These are phyloP conservation scores for Cyclotella atomus DNA, from an alignment of 108 stramenopile species.

Conservation along the genomic window DNA sequence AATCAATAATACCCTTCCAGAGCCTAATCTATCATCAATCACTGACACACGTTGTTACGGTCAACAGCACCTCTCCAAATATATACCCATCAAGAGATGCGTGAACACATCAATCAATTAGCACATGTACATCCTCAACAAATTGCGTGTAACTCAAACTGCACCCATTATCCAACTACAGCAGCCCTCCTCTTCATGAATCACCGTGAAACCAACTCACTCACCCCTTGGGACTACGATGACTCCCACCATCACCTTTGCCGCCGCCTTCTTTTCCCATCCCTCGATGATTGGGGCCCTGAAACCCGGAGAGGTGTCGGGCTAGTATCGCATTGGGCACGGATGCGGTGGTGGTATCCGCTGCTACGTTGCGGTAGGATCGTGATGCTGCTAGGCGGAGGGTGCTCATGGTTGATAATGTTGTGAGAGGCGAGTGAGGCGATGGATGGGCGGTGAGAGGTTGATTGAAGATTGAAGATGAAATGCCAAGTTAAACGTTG, in stretches of 20 bases:
- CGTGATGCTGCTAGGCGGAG: not conserved
- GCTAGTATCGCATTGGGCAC: not conserved
- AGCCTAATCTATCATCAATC: no score
- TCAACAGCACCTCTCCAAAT: no score
- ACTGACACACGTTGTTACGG: no score
- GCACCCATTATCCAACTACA: not conserved
- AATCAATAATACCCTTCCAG: no score
- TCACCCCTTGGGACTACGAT: conserved; percentile 20
- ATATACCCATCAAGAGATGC: not conserved
- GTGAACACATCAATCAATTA: not conserved
- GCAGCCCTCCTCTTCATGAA: not conserved
- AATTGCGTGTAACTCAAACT: not conserved
- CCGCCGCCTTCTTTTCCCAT: conserved; percentile 46
- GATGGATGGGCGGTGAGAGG: not conserved
- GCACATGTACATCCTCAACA: not conserved
- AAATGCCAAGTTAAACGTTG: not conserved
- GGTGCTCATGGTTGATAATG: not conserved
- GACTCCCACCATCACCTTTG: conserved; percentile 32
- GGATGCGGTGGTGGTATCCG: not conserved
- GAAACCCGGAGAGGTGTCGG: conserved; percentile 21
- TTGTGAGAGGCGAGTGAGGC: not conserved
- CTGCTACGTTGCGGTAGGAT: no score
- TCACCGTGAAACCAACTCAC: not conserved
- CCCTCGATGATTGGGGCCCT: conserved; percentile 24
- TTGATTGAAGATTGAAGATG: not conserved